These are phyloP conservation scores for Podila verticillata DNA, from an alignment of 192 early-diverging fungal species.

Conservation along the genomic window DNA sequence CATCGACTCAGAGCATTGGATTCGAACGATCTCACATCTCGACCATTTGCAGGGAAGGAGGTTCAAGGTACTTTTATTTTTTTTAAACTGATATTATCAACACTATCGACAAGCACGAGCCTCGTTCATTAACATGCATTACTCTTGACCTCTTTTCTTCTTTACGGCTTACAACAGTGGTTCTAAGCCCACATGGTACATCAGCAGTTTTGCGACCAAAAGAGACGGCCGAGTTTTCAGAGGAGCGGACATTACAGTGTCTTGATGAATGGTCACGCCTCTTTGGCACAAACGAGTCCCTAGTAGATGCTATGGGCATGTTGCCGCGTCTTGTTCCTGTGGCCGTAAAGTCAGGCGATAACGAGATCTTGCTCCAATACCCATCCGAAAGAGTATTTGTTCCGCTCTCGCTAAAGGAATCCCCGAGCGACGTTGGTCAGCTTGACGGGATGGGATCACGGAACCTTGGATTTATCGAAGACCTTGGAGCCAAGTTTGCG, in stretches of 20 bases:
- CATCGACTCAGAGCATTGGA: slow-evolving; percentile 36
- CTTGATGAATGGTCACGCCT: slow-evolving; percentile 27
- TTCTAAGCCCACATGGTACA: slow-evolving; percentile 49
- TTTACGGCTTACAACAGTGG: slow-evolving; percentile 3
- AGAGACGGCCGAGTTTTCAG: slow-evolving; percentile 24
- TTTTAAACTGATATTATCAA: not conserved
- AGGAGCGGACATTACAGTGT: slow-evolving; percentile 28
- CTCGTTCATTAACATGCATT: no score
- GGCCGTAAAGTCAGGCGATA: slow-evolving; percentile 18
- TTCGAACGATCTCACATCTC: slow-evolving; percentile 20
- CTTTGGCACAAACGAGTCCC: slow-evolving; percentile 30
- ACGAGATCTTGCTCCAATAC: slow-evolving; percentile 32
- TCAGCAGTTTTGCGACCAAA: slow-evolving; percentile 14
- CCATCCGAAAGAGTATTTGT: slow-evolving; percentile 43
- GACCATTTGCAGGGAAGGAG: slow-evolving; percentile 4
- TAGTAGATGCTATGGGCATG: not conserved
- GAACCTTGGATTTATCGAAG: slow-evolving; percentile 45
- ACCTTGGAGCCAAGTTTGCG: slow-evolving; percentile 41
- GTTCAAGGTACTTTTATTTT: slow-evolving; percentile 19
- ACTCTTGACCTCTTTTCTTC: not conserved
- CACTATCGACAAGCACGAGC: not conserved
- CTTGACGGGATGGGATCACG: slow-evolving; percentile 42
- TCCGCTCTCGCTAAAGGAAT: slow-evolving; percentile 36
- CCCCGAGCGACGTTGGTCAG: slow-evolving; percentile 46
- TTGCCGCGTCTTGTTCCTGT: slow-evolving; percentile 40